A percentile compares a stretch with the other conserved stretches of the same genome.
Conservation (phyloP, 2,329 filamentous ascomycete genomes). For the Xylaria digitata region DNA sequence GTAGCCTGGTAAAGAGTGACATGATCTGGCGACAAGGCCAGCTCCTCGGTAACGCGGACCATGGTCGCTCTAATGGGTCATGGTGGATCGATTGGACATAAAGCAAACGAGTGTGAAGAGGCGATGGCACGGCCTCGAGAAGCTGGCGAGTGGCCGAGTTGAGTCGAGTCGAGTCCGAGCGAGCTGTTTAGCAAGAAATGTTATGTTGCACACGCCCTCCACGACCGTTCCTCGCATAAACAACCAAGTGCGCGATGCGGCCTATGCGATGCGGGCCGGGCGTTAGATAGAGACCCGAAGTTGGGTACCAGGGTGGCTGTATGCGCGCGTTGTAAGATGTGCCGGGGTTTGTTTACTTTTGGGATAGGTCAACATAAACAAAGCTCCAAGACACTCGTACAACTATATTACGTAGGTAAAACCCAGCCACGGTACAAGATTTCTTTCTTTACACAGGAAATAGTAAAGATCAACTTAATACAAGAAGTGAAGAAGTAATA, state of each 20-base stretch:
- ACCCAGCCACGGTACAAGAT: not conserved
- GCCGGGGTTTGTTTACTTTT: conserved; percentile 39
- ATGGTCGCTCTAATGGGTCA: conserved; percentile 68
- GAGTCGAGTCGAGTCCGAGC: conserved; percentile 9
- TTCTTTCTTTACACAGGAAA: conserved; percentile 8
- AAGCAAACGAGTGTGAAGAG: conserved; percentile 38
- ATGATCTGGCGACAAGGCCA: conserved; percentile 82
- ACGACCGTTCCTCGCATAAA: conserved; percentile 33
- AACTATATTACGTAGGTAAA: conserved; percentile 1
- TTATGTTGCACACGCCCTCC: conserved; percentile 31
- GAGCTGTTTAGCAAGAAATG: conserved; percentile 8
- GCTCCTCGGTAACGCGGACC: conserved; percentile 83
- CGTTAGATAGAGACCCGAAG: conserved; percentile 16
- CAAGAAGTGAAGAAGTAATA: conserved; percentile 30
- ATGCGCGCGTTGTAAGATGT: conserved; percentile 21
- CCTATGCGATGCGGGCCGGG: conserved; percentile 33
- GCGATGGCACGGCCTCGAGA: conserved; percentile 30
- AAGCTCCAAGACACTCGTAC: conserved; percentile 14
- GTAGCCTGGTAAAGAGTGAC: conserved; percentile 89
- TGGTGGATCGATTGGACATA: conserved; percentile 47
- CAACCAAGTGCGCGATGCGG: conserved; percentile 42
- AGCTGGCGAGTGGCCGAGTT: conserved; percentile 16
- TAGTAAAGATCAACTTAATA: conserved; percentile 19
- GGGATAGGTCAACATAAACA: conserved; percentile 33
- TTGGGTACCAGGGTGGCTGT: conserved; percentile 1